Evolutionary conservation across 805 yeast species (phyloP).

Genomic region (Metschnikowia orientalis): DNA sequence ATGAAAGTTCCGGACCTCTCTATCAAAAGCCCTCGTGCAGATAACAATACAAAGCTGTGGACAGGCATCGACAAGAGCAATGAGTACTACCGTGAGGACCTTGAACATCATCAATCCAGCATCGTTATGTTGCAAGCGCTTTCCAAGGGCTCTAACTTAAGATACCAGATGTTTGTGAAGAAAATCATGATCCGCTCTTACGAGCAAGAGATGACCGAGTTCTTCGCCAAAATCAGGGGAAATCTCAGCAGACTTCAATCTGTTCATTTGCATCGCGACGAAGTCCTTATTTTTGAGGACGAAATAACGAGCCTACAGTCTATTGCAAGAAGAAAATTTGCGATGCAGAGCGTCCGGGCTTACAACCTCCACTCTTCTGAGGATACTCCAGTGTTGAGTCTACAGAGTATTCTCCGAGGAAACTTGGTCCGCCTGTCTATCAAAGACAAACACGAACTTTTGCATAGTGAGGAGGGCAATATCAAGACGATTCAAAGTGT

Average conservation of each 20-base stretch:
- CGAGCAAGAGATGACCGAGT: conserved; percentile 43
- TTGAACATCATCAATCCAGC: too few species aligned
- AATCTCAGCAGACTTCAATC: conserved; percentile 29
- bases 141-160: conserved; percentile 61
- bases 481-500: conserved; percentile 33
- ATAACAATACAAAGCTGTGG: too few species aligned
- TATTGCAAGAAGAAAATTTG: conserved; percentile 26
- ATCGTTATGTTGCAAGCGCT: conserved; percentile 61
- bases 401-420: conserved; percentile 11
- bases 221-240: conserved; percentile 55
- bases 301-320: conserved; percentile 41
- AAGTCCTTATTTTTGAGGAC: conserved; percentile 24
- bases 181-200: conserved; percentile 58
- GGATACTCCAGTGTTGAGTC: conserved; percentile 1
- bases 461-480: not conserved
- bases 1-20: too few species aligned
- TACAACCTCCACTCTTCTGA: conserved; percentile 1
- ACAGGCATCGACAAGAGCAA: too few species aligned
- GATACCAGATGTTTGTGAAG: conserved; percentile 62
- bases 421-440: not conserved
- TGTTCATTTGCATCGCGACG: conserved; percentile 33
- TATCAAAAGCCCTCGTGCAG: too few species aligned
- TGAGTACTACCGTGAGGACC: too few species aligned
- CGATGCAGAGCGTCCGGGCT: conserved; percentile 1
- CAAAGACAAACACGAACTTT: not conserved